Base-by-base conservation (phyloP, 176 grass and related monocot genomes). In the Cenchrus americanus region DNA sequence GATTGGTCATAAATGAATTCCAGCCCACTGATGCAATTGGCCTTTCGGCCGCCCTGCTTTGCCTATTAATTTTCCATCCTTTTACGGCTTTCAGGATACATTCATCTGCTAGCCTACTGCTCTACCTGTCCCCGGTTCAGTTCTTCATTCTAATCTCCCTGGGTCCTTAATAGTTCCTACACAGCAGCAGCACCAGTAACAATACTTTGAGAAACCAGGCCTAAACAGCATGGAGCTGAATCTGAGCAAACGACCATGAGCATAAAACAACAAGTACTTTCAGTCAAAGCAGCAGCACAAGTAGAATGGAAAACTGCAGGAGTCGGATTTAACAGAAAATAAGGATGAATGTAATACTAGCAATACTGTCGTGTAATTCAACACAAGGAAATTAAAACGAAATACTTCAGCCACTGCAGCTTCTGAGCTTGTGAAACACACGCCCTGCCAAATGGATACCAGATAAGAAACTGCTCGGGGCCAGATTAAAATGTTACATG, bases 401-500 rank as follows among this genome's bases (percentile, higher is more conserved):
- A 18, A 68, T 37, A 43, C 57, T 37, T 68, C 13, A 59, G 27
- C 22, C 44, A 40, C 53, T 57, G 48, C 69, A 54, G 52, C 11
- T 52, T 3, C n/a, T 52, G 27, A 26, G 50, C 24, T 69, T 82
- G 42, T 79, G 40, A 67, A 68, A 50, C 14, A 60, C 76, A 49
- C n/a, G n/a, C 24, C 14, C 48, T 68, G 26, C 41, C 76, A 80
- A 47, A 77, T 65, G 44, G 37, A 47, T 40, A 67, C 71, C 41
- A 46, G 42, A 53, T 34, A 13, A 68, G 8, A 40, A 7, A 71
- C 34, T 61, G 41, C 87, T 84, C 67, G 60, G 51, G 58, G 76
- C 0, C 54, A 82, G 62, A 77, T 62, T 4, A 61, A 53, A 21
- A 88, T 5, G 14, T 53, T 62, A 57, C 64, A 64, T 24, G 32